phyloP scores from a whole-genome alignment of 495 filamentous ascomycete genomes.

The Hyaloscypha finlandica region DNA sequence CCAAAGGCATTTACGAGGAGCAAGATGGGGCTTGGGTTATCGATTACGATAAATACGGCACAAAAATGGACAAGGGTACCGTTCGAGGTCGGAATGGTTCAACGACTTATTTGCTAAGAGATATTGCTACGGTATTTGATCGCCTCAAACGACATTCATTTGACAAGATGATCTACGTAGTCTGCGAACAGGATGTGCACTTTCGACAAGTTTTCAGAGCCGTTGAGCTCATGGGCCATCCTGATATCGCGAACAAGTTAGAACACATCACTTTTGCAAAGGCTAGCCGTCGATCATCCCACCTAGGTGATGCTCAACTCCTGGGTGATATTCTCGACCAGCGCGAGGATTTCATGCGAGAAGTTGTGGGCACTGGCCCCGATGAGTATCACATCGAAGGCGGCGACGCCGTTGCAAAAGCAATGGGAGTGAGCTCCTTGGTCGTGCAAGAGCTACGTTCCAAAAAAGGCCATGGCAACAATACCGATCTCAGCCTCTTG shows the following conservation, averaged over 20 bases:
- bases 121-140: conserved; percentile 68
- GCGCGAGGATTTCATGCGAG: conserved; percentile 36
- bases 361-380: conserved; percentile 5
- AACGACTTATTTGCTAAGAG: conserved; percentile 69
- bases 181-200: conserved; percentile 72
- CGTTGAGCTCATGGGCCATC: conserved; percentile 65
- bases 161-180: conserved; percentile 81
- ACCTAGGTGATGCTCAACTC: conserved; percentile 51
- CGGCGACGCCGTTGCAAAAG: conserved; percentile 23
- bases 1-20: conserved; percentile 61
- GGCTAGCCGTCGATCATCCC: conserved; percentile 67
- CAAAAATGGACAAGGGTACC: conserved; percentile 1
- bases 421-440: conserved; percentile 65
- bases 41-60: conserved; percentile 17
- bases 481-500: conserved; percentile 69
- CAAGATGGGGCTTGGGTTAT: conserved; percentile 64
- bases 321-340: conserved; percentile 52
- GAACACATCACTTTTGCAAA: conserved; percentile 74
- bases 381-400: conserved; percentile 11
- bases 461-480: conserved; percentile 63
- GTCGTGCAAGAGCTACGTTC: conserved; percentile 75
- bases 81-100: conserved; percentile 71
- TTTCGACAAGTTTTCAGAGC: conserved; percentile 72
- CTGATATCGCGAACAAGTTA: conserved; percentile 61
- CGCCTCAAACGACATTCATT: conserved; percentile 56